phyloP scores from a whole-genome alignment of 2,329 filamentous ascomycete genomes.

The Blastomyces parvus region DNA sequence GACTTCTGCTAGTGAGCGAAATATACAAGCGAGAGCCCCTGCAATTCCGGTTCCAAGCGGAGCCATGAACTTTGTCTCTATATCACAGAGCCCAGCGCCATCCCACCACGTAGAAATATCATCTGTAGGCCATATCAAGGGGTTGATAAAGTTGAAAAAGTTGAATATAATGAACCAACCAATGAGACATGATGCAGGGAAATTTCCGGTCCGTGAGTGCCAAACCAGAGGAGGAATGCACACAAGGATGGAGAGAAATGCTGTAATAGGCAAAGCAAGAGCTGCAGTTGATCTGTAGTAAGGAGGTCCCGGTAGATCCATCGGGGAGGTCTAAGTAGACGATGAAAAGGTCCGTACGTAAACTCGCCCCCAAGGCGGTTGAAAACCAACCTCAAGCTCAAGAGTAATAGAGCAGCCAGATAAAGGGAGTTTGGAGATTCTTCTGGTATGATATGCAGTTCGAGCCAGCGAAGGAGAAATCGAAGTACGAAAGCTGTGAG shows the following conservation, averaged over 20 bases:
- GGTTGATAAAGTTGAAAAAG: slow-evolving; percentile 51
- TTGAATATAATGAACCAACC: slow-evolving; percentile 49
- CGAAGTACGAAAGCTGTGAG: no score
- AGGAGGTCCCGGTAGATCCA: not conserved
- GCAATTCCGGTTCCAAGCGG: slow-evolving; percentile 45
- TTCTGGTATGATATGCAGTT: not conserved
- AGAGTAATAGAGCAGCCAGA: not conserved
- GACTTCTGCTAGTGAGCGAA: slow-evolving; percentile 50
- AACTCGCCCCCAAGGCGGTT: not conserved
- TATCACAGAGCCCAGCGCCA: slow-evolving; percentile 54
- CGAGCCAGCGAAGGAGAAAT: not conserved
- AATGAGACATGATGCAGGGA: slow-evolving; percentile 49
- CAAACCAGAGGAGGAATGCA: slow-evolving; percentile 50
- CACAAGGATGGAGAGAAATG: slow-evolving; percentile 43
- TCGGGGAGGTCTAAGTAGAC: not conserved
- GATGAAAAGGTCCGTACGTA: not conserved
- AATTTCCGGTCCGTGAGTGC: slow-evolving; percentile 52
- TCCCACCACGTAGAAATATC: slow-evolving; percentile 47
- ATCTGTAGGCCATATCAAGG: slow-evolving; percentile 55
- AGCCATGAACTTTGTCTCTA: slow-evolving; percentile 51
- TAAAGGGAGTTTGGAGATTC: not conserved
- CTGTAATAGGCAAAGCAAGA: slow-evolving; percentile 40
- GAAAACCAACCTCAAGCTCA: no score
- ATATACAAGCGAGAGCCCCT: slow-evolving; percentile 48
- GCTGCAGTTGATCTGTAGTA: slow-evolving; percentile 23